Evolutionary conservation across 768 basidiomycete genomes (phyloP).

Genomic region (Termitomyces bulborhizus): DNA sequence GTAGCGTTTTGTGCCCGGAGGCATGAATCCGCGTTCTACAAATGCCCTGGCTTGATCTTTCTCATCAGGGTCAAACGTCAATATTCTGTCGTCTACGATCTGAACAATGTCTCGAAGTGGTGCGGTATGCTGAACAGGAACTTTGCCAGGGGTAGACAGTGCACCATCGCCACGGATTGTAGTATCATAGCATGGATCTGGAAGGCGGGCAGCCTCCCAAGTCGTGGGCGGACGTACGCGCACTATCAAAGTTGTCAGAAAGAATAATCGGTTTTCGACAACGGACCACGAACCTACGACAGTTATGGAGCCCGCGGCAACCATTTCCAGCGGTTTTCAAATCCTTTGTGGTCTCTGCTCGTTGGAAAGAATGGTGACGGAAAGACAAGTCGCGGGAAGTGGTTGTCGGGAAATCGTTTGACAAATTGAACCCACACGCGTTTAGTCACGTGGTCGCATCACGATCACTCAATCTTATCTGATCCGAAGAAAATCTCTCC

Average conservation of each 20-base stretch:
- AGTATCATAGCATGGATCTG: constrained; percentile 65
- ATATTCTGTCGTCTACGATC: constrained; percentile 88
- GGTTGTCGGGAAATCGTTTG: constrained; percentile 8
- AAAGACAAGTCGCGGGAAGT: constrained; percentile 2
- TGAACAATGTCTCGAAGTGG: constrained; percentile 74
- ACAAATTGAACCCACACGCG: constrained; percentile 19
- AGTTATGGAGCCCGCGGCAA: constrained; percentile 81
- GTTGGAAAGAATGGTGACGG: background rate
- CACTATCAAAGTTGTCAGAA: constrained; percentile 41
- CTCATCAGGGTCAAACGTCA: constrained; percentile 95
- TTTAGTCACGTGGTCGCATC: constrained; percentile 25
- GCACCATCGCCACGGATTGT: constrained; percentile 81
- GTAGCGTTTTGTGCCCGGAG: constrained; percentile 87
- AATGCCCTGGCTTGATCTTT: constrained; percentile 76
- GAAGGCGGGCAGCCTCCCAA: constrained; percentile 82
- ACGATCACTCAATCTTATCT: background rate
- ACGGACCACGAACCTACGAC: constrained; percentile 59
- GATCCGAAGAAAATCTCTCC: background rate
- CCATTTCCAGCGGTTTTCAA: constrained; percentile 40
- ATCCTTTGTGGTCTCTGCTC: constrained; percentile 1
- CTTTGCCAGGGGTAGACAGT: constrained; percentile 61
- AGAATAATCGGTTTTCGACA: constrained; percentile 9
- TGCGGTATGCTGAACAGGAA: constrained; percentile 37
- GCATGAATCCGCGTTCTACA: constrained; percentile 78
- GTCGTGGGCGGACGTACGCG: constrained; percentile 85